Base-by-base conservation (phyloP, 2,329 filamentous ascomycete genomes). In the Pseudohalonectria lignicola region DNA sequence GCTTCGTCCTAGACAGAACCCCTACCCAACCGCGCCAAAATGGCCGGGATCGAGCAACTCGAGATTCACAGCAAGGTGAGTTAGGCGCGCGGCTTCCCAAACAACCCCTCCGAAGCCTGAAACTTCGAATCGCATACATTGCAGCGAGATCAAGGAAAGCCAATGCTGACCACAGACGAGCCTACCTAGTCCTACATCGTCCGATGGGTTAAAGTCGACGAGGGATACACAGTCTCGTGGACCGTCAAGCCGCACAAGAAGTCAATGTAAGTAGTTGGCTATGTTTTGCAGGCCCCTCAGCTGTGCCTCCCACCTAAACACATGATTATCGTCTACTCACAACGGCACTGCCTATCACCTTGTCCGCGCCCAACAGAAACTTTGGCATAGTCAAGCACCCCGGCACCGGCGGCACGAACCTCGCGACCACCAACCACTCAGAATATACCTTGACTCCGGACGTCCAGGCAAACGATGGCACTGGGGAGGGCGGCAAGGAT, bases 131-230 rank as follows among this genome's bases (percentile, higher is more conserved):
- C n/a, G n/a, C n/a, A n/a, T n/a, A n/a, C n/a, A n/a, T n/a, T n/a
- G n/a, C n/a, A n/a, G 30, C 17, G 8, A 18, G 36, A 10, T 37
- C 26, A 7, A 40, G n/a, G n/a, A n/a, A n/a, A n/a, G n/a, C 44
- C 36, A 26, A 31, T 34, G 44, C 34, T 37, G 19, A 21, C n/a
- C n/a, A n/a, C n/a, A n/a, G n/a, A n/a, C n/a, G n/a, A n/a, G n/a
- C n/a, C n/a, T n/a, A n/a, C n/a, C n/a, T 49, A 96, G 92, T 94
- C 87, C 46, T 98, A 98, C 64, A 87, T 98, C 50, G 86, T 98
- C 41, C 86, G 92, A 54, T 98, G 92, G 90, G 85, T 95, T 49
- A 82, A 86, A 56, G 90, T 95, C 49, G 80, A 87, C 40, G 80
- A 86, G 46, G 83, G 83, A 39, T 82, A 94, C 59, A 94, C 88